Evolutionary conservation across 495 filamentous ascomycete species (phyloP).

Genomic region (Gamarada debralockiae): DNA sequence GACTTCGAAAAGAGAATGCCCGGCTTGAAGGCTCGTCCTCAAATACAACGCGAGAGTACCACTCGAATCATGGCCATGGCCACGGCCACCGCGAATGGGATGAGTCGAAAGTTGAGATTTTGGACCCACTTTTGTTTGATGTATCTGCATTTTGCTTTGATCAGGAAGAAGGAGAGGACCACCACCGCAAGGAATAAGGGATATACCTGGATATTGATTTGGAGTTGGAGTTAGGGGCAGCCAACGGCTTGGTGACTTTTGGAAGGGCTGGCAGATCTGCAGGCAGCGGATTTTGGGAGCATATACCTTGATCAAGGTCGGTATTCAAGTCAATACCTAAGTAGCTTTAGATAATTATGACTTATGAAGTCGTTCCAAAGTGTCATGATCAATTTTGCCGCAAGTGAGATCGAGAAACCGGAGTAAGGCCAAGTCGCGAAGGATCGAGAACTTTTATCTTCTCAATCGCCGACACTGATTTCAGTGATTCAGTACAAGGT

Average conservation of each 20-base stretch:
- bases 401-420: neutral
- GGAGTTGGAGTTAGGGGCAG: too few relatives aligned
- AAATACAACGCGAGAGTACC: constrained; percentile 4
- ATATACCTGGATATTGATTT: too few relatives aligned
- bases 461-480: too few relatives aligned
- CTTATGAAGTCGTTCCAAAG: neutral
- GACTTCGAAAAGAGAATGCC: constrained; percentile 14
- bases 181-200: neutral
- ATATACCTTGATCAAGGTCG: too few relatives aligned
- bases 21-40: constrained; percentile 3
- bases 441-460: too few relatives aligned
- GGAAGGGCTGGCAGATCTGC: too few relatives aligned
- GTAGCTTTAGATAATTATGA: constrained; percentile 1
- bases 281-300: too few relatives aligned
- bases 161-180: constrained; percentile 18
- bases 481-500: too few relatives aligned
- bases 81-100: constrained; percentile 8
- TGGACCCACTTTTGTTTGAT: constrained; percentile 24
- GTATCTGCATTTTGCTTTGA: constrained; percentile 25
- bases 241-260: too few relatives aligned
- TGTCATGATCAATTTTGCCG: neutral
- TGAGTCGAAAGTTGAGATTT: constrained; percentile 17
- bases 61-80: neutral
- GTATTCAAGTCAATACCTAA: too few relatives aligned
- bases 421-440: neutral